Conservation (phyloP, 2,329 filamentous ascomycete species). For the Laburnicola sp. region DNA sequence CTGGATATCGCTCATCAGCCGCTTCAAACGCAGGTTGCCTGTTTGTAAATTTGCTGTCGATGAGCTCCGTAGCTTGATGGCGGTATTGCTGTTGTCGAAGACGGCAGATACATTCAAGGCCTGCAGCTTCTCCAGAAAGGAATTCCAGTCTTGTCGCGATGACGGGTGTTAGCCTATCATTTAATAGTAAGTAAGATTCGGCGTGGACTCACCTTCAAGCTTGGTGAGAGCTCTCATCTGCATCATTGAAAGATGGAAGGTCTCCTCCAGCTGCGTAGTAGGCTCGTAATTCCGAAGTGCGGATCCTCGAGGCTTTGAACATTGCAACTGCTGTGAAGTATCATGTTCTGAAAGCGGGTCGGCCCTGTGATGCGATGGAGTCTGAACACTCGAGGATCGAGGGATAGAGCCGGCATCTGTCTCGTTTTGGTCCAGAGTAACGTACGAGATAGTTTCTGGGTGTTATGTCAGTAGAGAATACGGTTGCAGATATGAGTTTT, state of each 20-base stretch:
- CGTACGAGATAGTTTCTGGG: too few relatives aligned
- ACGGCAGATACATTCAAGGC: constrained; percentile 1
- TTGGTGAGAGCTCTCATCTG: constrained; percentile 7
- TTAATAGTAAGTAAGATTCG: neutral
- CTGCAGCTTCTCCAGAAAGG: neutral
- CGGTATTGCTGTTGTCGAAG: neutral
- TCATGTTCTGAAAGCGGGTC: too few relatives aligned
- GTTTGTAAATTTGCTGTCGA: constrained; percentile 4
- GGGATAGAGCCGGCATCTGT: too few relatives aligned
- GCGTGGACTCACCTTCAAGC: neutral
- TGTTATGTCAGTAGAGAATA: too few relatives aligned
- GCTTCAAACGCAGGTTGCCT: neutral
- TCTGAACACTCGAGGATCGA: too few relatives aligned
- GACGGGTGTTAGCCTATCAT: neutral
- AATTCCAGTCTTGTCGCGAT: constrained; percentile 1
- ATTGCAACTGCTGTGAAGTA: neutral
- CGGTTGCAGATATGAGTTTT: too few relatives aligned
- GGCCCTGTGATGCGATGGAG: too few relatives aligned
- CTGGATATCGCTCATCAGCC: constrained; percentile 1
- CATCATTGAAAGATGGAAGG: neutral
- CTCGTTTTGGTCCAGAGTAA: too few relatives aligned
- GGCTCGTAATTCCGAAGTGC: neutral
- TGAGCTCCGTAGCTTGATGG: constrained; percentile 7
- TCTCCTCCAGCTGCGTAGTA: neutral
- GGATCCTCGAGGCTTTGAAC: too few relatives aligned